Percentiles rank a stretch among this genome's conserved stretches.
phyloP scores from a whole-genome alignment of 176 grass and related monocot species.

The Oryza longistaminata region DNA sequence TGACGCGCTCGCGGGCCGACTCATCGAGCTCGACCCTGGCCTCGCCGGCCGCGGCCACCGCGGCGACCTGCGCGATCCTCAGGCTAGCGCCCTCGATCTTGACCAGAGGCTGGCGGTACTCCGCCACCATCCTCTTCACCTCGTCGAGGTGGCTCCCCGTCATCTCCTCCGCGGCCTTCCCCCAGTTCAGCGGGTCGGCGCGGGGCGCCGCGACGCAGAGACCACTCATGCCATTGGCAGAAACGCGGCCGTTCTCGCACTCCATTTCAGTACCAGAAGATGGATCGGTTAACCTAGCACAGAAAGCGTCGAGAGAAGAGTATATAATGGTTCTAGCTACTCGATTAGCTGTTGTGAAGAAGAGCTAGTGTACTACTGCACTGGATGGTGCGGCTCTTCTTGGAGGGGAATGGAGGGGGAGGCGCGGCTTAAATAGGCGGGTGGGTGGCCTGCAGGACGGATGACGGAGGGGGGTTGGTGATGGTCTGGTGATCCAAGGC shows the following conservation, averaged over 20 bases:
- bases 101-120: constrained; percentile 49
- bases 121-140: constrained; percentile 61
- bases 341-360: constrained; percentile 14
- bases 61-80: constrained; percentile 47
- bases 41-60: constrained; percentile 33
- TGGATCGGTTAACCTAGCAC: neutral
- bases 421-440: constrained; percentile 56
- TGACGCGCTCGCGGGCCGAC: constrained; percentile 39
- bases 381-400: constrained; percentile 36
- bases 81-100: constrained; percentile 56
- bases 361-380: constrained; percentile 28
- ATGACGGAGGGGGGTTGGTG: neutral
- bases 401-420: constrained; percentile 19
- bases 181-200: constrained; percentile 59
- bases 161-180: constrained; percentile 49
- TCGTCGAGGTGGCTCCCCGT: constrained; percentile 55
- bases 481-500: neutral
- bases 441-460: neutral
- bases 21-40: constrained; percentile 52
- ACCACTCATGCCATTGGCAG: neutral
- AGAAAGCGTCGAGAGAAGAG: neutral
- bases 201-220: constrained; percentile 37
- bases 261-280: constrained; percentile 17
- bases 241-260: constrained; percentile 33
- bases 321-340: neutral